Conservation (phyloP, 345 rosid species). For the Hibiscus tridactylites region DNA sequence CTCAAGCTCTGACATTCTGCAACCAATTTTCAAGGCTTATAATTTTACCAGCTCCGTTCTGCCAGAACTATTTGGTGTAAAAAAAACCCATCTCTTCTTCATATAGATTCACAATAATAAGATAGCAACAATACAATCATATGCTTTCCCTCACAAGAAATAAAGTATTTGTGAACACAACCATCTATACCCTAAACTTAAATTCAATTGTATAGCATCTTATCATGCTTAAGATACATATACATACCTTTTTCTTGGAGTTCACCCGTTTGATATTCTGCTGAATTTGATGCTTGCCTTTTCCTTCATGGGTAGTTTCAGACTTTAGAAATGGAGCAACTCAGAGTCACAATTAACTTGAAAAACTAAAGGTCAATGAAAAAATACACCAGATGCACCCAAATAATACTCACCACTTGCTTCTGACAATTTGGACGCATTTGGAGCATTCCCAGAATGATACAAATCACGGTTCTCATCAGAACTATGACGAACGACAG, state of each 20-base stretch:
- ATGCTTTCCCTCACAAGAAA: background rate
- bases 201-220: background rate
- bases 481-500: constrained; percentile 29
- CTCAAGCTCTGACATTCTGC: no score
- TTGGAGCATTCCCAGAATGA: constrained; percentile 22
- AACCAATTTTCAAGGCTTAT: background rate
- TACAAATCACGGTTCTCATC: constrained; percentile 16
- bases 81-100: background rate
- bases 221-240: background rate
- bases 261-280: constrained; percentile 13
- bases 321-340: constrained; percentile 16
- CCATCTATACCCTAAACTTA: background rate
- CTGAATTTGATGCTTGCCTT: constrained; percentile 24
- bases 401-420: constrained; percentile 35
- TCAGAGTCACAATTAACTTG: background rate
- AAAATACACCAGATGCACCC: background rate
- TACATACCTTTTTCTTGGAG: constrained; percentile 41
- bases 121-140: background rate
- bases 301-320: constrained; percentile 37
- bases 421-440: constrained; percentile 17
- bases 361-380: background rate
- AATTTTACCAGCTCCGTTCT: constrained; percentile 19
- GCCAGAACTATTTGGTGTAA: background rate
- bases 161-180: background rate
- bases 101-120: constrained; percentile 1